A percentile compares a stretch with the other conserved stretches of the same genome.
Evolutionary conservation across 441 rosid species (phyloP).

Genomic region (Flueggea neowawraea): DNA sequence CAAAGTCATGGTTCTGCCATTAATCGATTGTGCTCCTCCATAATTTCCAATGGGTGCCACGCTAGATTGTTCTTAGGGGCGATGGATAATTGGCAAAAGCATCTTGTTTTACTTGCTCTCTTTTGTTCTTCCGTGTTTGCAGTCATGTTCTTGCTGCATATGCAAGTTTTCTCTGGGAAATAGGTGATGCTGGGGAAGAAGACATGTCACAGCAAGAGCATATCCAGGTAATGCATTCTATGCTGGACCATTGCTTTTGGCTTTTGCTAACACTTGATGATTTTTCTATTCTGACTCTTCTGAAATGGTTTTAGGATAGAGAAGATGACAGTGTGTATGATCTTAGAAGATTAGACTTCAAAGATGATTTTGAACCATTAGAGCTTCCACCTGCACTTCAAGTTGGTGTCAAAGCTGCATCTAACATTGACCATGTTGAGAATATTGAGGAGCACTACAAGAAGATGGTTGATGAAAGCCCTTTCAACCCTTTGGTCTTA

Average conservation of each 20-base stretch:
- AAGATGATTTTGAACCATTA: constrained; percentile 16
- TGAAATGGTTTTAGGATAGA: constrained; percentile 12
- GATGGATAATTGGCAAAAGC: not conserved
- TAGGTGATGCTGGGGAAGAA: constrained; percentile 39
- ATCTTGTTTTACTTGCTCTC: not conserved
- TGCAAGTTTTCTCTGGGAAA: constrained; percentile 87
- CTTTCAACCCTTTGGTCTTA: constrained; percentile 34
- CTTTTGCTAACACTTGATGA: not conserved
- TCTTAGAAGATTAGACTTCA: constrained; percentile 7
- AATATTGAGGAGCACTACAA: constrained; percentile 30
- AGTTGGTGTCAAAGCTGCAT: constrained; percentile 4
- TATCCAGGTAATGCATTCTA: constrained; percentile 31
- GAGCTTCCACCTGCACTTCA: constrained; percentile 10
- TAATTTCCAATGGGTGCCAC: not conserved
- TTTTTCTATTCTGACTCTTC: not conserved
- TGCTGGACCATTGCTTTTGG: constrained; percentile 3
- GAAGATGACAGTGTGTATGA: constrained; percentile 6
- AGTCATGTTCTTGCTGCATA: constrained; percentile 79
- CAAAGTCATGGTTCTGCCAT: not conserved
- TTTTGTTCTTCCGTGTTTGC: constrained; percentile 16
- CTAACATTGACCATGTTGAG: constrained; percentile 7
- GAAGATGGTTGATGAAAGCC: constrained; percentile 43
- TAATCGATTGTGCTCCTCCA: not conserved
- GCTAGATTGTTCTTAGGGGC: no score
- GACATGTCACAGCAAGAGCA: constrained; percentile 17